phyloP scores from a whole-genome alignment of 371 early-diverging fungal species.

The Apophysomyces variabilis region DNA sequence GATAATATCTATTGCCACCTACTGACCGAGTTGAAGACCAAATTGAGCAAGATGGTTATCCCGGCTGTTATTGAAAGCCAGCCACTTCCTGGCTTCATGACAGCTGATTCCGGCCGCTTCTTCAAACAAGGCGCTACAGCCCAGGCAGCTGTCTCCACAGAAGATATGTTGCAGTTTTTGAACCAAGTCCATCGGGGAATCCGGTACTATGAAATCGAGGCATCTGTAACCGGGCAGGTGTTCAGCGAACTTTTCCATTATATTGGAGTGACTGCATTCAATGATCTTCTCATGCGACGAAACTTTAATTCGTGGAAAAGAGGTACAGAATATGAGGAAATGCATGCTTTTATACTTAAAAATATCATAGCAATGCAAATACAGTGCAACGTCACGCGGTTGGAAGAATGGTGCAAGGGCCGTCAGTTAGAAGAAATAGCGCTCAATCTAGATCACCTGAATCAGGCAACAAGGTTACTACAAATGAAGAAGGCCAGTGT shows the following conservation, averaged over 20 bases:
- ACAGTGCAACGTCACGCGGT: conserved; percentile 89
- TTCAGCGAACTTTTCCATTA: conserved; percentile 84
- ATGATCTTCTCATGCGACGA: conserved; percentile 85
- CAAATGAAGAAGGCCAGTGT: conserved; percentile 89
- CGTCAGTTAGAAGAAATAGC: conserved; percentile 83
- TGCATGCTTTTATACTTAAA: conserved; percentile 28
- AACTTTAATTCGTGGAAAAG: conserved; percentile 85
- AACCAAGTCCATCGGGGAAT: conserved; percentile 81
- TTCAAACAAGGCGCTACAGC: conserved; percentile 68
- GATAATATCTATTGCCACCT: conserved; percentile 62
- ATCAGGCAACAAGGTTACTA: conserved; percentile 90
- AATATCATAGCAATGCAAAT: conserved; percentile 79
- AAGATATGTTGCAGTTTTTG: conserved; percentile 82
- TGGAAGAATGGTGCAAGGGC: conserved; percentile 93
- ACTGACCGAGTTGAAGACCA: conserved; percentile 89
- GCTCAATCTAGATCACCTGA: conserved; percentile 82
- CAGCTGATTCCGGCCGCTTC: conserved; percentile 76
- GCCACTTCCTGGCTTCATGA: conserved; percentile 81
- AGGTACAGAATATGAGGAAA: conserved; percentile 39
- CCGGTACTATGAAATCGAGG: conserved; percentile 88
- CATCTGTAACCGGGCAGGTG: conserved; percentile 68
- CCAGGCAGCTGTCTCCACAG: conserved; percentile 75
- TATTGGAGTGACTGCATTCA: conserved; percentile 89
- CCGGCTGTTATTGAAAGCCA: conserved; percentile 90
- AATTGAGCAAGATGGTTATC: conserved; percentile 83